Evolutionary conservation across 1,284 basidiomycete genomes (phyloP), one percentile per base, ranked within the genome.

Genomic region (Marasmius sp.): DNA sequence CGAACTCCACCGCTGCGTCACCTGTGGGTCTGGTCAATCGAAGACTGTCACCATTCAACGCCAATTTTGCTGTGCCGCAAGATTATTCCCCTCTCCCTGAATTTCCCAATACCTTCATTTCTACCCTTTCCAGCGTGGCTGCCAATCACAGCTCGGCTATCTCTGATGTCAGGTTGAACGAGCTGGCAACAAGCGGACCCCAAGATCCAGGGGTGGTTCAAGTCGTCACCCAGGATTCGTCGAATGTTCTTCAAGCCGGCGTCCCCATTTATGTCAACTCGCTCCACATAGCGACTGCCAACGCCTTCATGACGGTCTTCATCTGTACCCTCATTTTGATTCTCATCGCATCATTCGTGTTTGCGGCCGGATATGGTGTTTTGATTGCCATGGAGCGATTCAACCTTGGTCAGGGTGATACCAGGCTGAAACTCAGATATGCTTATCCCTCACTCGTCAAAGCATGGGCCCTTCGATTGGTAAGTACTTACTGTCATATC

Each of bases 271-370:
- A 89, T 69, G 86, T 87, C 66, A 94, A 91, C 70, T 84, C 85
- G 16, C 74, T 91, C 27, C 83, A 85, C 56, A 89, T 95, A 64
- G 85, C 88, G 5, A 88, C 87, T 0, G 89, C 89, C 52, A 95
- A 95, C 74, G 88, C 91, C 3, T 95, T 92, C 76, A 89, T 91
- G 81, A 94, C 91, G 1, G 77, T 89, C 37, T 95, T 95, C 74
- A 78, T 95, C 58, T 79, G 83, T 59, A 77, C 80, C 14, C 81
- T 95, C 64, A 86, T 91, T 55, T 70, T 91, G 51, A 72, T 86
- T 61, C 86, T 82, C 16, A 84, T 91, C 65, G 72, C 82, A 3
- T 54, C 85, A 11, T 83, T 72, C 1, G 66, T 83, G 7, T 79
- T 92, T 55, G 77, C 72, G 2, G 39, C 90, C n/a, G 80, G 82